Conservation (phyloP, 83 land plant genomes). For the Picea engelmannii region DNA sequence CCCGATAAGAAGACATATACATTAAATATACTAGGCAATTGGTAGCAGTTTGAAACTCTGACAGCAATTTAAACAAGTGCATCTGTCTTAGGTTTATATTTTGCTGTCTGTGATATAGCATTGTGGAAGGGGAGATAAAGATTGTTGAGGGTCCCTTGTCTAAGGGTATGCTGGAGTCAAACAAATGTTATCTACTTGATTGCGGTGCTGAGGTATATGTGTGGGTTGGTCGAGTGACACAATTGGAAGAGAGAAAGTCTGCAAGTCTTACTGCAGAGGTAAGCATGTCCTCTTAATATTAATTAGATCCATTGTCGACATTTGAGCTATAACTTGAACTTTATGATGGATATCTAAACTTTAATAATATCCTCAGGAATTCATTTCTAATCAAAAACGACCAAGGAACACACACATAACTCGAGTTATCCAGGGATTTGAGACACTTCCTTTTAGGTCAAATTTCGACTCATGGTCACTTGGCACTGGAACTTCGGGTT, state of each 20-base stretch:
- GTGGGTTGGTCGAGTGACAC: constrained; percentile 94
- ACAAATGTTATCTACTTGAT: constrained; percentile 87
- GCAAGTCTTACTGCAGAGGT: constrained; percentile 86
- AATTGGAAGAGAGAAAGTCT: constrained; percentile 87
- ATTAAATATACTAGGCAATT: too few species aligned
- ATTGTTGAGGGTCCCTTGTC: constrained; percentile 56
- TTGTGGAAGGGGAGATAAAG: constrained; percentile 55
- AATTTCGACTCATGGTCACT: constrained; percentile 93
- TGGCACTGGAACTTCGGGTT: constrained; percentile 46
- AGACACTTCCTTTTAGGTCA: constrained; percentile 81
- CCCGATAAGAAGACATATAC: too few species aligned
- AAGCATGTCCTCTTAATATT: constrained; percentile 13
- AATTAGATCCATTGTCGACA: neutral
- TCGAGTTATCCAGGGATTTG: constrained; percentile 93
- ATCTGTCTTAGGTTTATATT: neutral
- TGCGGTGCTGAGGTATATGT: constrained; percentile 88
- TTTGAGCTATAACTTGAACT: neutral
- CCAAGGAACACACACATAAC: constrained; percentile 74
- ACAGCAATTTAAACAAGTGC: too few species aligned
- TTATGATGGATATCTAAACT: neutral
- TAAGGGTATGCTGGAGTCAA: constrained; percentile 74
- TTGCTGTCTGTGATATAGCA: constrained; percentile 43
- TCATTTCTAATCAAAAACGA: constrained; percentile 48
- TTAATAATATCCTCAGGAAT: constrained; percentile 44
- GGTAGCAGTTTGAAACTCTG: too few species aligned